Percentiles rank a stretch among this genome's conserved stretches.
These are phyloP conservation scores for Ceratobasidium theobromae DNA, from an alignment of 1,284 basidiomycete species.

Conservation along the genomic window DNA sequence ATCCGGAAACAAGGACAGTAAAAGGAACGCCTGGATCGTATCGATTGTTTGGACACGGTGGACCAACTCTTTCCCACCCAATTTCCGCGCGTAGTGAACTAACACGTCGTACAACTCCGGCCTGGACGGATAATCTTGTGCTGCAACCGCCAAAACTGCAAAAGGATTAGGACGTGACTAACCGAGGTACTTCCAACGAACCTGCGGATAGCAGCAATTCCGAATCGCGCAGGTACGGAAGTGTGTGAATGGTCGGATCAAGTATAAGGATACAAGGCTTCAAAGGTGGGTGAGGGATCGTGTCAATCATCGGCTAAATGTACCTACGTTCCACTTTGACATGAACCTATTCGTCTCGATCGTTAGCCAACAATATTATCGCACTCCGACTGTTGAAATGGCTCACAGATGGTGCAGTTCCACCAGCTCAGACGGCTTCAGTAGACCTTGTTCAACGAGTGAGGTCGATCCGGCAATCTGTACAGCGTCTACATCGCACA, in stretches of 20 bases:
- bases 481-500: background rate
- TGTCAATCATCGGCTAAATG: background rate
- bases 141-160: conserved; percentile 11
- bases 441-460: background rate
- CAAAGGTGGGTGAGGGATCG: background rate
- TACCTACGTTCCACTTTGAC: conserved; percentile 24
- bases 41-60: background rate
- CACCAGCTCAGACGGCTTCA: conserved; percentile 9
- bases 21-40: conserved; percentile 8
- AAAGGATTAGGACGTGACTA: background rate
- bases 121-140: background rate
- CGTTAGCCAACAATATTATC: background rate
- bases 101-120: background rate
- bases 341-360: conserved; percentile 5
- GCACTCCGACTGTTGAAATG: background rate
- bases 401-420: conserved; percentile 18
- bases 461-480: background rate
- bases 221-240: background rate
- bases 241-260: conserved; percentile 14
- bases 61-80: background rate
- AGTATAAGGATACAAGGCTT: conserved; percentile 21
- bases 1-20: conserved; percentile 18
- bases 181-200: background rate
- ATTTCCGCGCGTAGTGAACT: background rate
- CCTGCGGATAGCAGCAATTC: conserved; percentile 10